A percentile compares a stretch with the other conserved stretches of the same genome.
Conservation (phyloP, 73 alveolate species). For the Uronychia binucleata region DNA sequence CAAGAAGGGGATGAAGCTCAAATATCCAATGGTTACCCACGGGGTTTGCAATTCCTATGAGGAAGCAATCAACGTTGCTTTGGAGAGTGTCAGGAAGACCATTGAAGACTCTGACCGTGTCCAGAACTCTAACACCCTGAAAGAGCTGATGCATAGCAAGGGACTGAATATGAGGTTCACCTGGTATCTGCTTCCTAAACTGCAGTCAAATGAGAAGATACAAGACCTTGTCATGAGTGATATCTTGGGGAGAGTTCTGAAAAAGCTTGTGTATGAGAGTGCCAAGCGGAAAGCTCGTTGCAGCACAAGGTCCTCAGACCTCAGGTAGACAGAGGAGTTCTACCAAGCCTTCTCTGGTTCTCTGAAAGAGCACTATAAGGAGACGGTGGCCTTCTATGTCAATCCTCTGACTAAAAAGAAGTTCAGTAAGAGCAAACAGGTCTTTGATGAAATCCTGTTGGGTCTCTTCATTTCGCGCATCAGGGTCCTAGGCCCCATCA, state of each 20-base stretch:
- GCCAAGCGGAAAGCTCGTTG: conserved; percentile 21
- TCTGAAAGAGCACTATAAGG: conserved; percentile 19
- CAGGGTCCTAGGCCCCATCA: conserved; percentile 18
- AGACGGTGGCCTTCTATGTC: conserved; percentile 5
- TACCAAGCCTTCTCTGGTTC: background rate
- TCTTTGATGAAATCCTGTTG: conserved; percentile 44
- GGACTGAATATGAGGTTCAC: conserved; percentile 52
- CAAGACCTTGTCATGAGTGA: conserved; percentile 41
- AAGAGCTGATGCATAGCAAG: conserved; percentile 62
- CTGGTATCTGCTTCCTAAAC: conserved; percentile 39
- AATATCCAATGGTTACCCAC: conserved; percentile 22
- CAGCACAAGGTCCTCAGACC: background rate
- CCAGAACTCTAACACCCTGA: conserved; percentile 25
- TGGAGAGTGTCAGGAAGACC: conserved; percentile 19
- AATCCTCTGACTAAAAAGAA: conserved; percentile 38
- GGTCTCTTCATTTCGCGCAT: conserved; percentile 47
- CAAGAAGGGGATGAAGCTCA: conserved; percentile 28
- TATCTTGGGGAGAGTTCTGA: conserved; percentile 52
- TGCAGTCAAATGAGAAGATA: background rate
- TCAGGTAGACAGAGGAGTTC: background rate
- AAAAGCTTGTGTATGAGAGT: conserved; percentile 25
- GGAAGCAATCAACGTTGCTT: conserved; percentile 17
- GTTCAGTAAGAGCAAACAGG: conserved; percentile 19
- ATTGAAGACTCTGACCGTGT: conserved; percentile 45
- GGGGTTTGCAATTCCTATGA: conserved; percentile 9